Conservation (phyloP, 2,329 filamentous ascomycete species). For the Colletotrichum destructivum region DNA sequence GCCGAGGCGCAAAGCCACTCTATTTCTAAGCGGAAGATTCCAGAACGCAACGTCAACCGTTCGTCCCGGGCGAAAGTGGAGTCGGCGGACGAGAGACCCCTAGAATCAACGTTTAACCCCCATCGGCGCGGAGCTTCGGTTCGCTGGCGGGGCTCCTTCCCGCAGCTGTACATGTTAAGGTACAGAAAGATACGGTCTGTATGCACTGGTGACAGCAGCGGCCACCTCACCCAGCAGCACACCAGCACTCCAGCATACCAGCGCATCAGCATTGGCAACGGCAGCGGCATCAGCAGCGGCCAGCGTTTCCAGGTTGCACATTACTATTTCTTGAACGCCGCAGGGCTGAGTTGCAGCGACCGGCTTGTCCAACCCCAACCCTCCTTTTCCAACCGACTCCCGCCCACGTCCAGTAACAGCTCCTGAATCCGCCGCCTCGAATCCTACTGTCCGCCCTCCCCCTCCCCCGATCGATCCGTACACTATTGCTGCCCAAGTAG, state of each 20-base stretch:
- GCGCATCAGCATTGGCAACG: conserved; percentile 11
- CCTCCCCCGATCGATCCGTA: neutral
- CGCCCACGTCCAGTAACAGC: neutral
- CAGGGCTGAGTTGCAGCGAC: conserved; percentile 23
- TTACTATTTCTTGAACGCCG: neutral
- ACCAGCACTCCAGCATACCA: no score
- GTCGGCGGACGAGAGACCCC: conserved; percentile 22
- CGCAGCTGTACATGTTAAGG: no score
- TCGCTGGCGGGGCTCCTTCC: conserved; percentile 10
- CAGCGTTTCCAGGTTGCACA: conserved; percentile 5
- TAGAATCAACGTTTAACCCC: conserved; percentile 28
- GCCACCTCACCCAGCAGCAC: conserved; percentile 7
- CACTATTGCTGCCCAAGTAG: neutral
- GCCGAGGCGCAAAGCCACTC: conserved; percentile 26
- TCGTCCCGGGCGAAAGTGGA: conserved; percentile 33
- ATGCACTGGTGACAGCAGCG: neutral
- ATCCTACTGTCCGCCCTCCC: neutral
- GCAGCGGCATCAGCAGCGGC: neutral
- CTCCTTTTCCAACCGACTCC: neutral
- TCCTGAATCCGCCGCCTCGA: neutral
- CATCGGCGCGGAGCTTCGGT: conserved; percentile 13
- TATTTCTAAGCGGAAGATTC: conserved; percentile 43
- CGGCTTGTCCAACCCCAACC: conserved; percentile 23
- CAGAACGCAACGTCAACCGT: conserved; percentile 34
- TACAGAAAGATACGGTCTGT: conserved; percentile 2